Conservation (phyloP, 176 grass and related monocot species). For the Phragmites australis region DNA sequence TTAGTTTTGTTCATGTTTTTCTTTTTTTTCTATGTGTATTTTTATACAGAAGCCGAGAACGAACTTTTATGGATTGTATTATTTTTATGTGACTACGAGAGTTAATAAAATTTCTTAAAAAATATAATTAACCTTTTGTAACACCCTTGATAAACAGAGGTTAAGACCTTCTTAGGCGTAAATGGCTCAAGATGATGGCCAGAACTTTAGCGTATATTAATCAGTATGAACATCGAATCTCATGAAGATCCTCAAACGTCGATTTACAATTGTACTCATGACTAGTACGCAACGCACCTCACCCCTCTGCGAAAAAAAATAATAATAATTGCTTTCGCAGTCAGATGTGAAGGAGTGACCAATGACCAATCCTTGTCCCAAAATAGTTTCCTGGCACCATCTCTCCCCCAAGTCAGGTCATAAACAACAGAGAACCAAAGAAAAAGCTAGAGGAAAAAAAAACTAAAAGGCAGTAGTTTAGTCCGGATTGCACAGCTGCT, state of each 20-base stretch:
- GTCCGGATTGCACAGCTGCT: not conserved
- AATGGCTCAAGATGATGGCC: no score
- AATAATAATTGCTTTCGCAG: not conserved
- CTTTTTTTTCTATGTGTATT: no score
- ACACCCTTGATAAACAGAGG: no score
- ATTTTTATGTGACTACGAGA: no score
- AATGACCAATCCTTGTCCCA: not conserved
- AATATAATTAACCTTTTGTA: no score
- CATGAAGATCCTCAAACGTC: not conserved
- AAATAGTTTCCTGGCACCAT: not conserved
- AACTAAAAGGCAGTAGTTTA: not conserved
- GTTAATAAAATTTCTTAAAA: no score
- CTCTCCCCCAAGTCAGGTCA: not conserved
- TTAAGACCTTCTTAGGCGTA: no score
- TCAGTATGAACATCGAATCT: not conserved
- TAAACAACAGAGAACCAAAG: not conserved
- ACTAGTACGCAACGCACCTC: not conserved
- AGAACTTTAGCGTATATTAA: no score
- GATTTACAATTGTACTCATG: not conserved
- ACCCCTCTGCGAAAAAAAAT: not conserved
- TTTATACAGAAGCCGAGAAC: no score
- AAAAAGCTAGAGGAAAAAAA: not conserved
- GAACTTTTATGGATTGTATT: no score
- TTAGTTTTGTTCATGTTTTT: no score
- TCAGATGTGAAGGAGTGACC: not conserved